phyloP scores from a whole-genome alignment of 1,284 basidiomycete genomes.

The Thelephora terrestris region DNA sequence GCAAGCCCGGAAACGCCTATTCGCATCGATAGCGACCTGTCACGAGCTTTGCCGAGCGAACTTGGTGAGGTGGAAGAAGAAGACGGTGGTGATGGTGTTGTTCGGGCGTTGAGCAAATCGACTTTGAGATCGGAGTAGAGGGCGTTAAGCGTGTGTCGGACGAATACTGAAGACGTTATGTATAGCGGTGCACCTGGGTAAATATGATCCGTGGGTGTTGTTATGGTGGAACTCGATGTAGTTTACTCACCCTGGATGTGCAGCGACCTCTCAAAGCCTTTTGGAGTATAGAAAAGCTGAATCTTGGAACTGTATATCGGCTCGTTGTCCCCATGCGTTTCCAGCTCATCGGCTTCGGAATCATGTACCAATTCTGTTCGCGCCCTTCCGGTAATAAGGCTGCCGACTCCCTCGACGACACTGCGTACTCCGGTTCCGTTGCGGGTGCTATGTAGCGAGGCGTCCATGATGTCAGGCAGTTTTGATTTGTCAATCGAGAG shows the following conservation, averaged over 20 bases:
- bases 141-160: slow-evolving; percentile 64
- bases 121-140: slow-evolving; percentile 58
- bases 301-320: slow-evolving; percentile 24
- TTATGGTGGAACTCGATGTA: background rate
- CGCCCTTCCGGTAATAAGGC: background rate
- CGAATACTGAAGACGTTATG: slow-evolving; percentile 54
- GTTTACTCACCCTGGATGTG: slow-evolving; percentile 52
- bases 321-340: background rate
- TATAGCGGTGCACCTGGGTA: slow-evolving; percentile 55
- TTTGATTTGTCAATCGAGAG: slow-evolving; percentile 35
- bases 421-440: background rate
- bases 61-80: slow-evolving; percentile 1
- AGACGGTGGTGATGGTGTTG: slow-evolving; percentile 11
- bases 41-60: slow-evolving; percentile 16
- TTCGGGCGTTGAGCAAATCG: slow-evolving; percentile 31
- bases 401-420: slow-evolving; percentile 1
- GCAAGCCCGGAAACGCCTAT: slow-evolving; percentile 45
- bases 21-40: slow-evolving; percentile 47
- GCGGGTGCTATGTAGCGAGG: background rate
- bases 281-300: slow-evolving; percentile 47
- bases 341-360: slow-evolving; percentile 5
- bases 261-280: slow-evolving; percentile 53
- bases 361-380: background rate
- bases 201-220: background rate
- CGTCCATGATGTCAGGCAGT: background rate